A percentile compares a stretch with the other conserved stretches of the same genome.
Conservation (phyloP, 805 yeast species). For the Saccharomycopsis javanensis region DNA sequence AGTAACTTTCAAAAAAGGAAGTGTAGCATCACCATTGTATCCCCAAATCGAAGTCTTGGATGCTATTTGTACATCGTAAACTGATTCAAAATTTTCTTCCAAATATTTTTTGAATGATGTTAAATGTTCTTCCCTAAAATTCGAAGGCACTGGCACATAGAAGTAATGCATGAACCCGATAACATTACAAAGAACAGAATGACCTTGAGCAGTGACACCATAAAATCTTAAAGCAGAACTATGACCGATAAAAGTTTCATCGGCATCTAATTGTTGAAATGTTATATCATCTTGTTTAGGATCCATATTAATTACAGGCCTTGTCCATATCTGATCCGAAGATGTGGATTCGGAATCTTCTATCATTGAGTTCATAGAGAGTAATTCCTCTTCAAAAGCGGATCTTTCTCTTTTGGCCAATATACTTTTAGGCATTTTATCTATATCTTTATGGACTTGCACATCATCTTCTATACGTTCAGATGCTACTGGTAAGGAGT, state of each 20-base stretch:
- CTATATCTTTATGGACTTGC: conserved; percentile 9
- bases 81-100: conserved; percentile 42
- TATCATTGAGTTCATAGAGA: conserved; percentile 34
- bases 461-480: not conserved
- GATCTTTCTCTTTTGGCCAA: conserved; percentile 31
- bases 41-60: conserved; percentile 92
- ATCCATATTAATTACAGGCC: conserved; percentile 49
- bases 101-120: conserved; percentile 37
- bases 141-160: conserved; percentile 84
- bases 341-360: conserved; percentile 19
- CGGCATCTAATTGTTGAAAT: conserved; percentile 93
- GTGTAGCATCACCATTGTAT: conserved; percentile 63
- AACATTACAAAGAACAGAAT: conserved; percentile 83
- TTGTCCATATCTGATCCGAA: conserved; percentile 35
- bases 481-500: conserved; percentile 14
- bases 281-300: conserved; percentile 43
- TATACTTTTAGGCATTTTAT: not conserved
- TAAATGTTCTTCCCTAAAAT: conserved; percentile 51
- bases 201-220: conserved; percentile 84
- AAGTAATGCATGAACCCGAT: conserved; percentile 84
- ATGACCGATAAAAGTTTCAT: conserved; percentile 57
- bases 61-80: conserved; percentile 53
- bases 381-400: conserved; percentile 43
- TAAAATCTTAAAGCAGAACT: conserved; percentile 69
- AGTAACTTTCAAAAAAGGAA: conserved; percentile 70